These are phyloP conservation scores for Sporobolomyces phaffii DNA, from an alignment of 768 basidiomycete species.

Conservation along the genomic window DNA sequence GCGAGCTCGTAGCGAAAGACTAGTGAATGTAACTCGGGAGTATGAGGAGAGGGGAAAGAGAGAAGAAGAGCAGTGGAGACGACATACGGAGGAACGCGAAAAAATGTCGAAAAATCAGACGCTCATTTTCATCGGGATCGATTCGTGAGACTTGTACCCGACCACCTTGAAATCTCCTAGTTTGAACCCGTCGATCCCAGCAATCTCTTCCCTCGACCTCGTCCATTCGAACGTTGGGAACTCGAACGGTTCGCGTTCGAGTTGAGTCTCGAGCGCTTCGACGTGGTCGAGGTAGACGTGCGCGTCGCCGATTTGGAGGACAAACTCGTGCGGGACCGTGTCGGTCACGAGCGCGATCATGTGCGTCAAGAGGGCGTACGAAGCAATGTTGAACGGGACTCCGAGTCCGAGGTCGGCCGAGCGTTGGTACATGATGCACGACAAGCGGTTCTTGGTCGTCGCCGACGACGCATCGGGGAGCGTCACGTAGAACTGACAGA, in stretches of 20 bases:
- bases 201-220: conserved; percentile 54
- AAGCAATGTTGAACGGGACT: conserved; percentile 98
- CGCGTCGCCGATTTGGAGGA: conserved; percentile 94
- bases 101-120: conserved; percentile 7
- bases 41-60: no score
- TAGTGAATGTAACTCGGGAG: no score
- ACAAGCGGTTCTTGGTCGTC: conserved; percentile 60
- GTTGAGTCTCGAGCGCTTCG: conserved; percentile 73
- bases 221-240: conserved; percentile 78
- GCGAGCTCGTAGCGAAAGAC: no score
- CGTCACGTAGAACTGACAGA: conserved; percentile 98
- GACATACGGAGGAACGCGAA: no score
- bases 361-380: conserved; percentile 92
- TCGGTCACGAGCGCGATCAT: conserved; percentile 92
- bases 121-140: conserved; percentile 87
- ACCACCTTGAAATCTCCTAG: conserved; percentile 77
- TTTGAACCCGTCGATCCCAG: conserved; percentile 64
- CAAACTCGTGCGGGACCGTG: conserved; percentile 77
- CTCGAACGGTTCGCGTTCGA: conserved; percentile 65
- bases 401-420: conserved; percentile 96
- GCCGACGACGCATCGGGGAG: conserved; percentile 58
- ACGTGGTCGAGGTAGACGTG: conserved; percentile 93
- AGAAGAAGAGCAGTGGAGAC: background rate
- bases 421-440: conserved; percentile 95
- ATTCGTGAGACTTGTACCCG: conserved; percentile 74